phyloP scores from a whole-genome alignment of 2,329 filamentous ascomycete species.

The Pezicula neosporulosa region DNA sequence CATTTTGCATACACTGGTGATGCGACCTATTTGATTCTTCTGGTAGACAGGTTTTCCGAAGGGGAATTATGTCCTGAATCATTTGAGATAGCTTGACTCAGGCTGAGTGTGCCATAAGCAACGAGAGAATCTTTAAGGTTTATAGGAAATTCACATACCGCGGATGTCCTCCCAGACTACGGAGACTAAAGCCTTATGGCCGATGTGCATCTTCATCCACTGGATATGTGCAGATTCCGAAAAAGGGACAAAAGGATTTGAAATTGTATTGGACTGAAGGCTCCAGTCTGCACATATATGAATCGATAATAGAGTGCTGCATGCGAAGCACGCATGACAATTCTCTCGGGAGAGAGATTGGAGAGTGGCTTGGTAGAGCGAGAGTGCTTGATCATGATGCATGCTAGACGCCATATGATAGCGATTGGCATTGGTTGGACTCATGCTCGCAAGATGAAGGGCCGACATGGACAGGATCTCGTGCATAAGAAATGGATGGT shows the following conservation, averaged over 20 bases:
- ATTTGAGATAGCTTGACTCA: too few relatives aligned
- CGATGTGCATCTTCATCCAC: conserved; percentile 29
- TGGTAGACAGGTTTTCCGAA: too few relatives aligned
- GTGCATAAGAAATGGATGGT: conserved; percentile 32
- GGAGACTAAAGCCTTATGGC: conserved; percentile 20
- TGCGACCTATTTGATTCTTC: too few relatives aligned
- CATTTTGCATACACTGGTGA: too few relatives aligned
- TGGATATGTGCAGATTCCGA: conserved; percentile 27
- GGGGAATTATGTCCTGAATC: too few relatives aligned
- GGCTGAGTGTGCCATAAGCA: too few relatives aligned
- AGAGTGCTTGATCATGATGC: conserved; percentile 26
- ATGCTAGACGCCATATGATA: conserved; percentile 27
- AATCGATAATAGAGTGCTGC: conserved; percentile 28
- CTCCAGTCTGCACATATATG: conserved; percentile 29
- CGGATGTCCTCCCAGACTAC: conserved; percentile 6
- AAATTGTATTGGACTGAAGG: conserved; percentile 24
- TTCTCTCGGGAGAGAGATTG: conserved; percentile 37
- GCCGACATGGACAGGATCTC: conserved; percentile 31
- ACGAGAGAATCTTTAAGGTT: too few relatives aligned
- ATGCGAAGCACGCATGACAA: conserved; percentile 28
- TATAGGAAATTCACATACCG: too few relatives aligned
- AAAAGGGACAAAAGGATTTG: conserved; percentile 16
- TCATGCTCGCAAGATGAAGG: conserved; percentile 30
- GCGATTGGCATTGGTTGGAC: conserved; percentile 13
- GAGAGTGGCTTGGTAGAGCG: conserved; percentile 35